Base-by-base conservation (phyloP, 371 early-diverging fungal species). In the Saksenaea vasiformis region DNA sequence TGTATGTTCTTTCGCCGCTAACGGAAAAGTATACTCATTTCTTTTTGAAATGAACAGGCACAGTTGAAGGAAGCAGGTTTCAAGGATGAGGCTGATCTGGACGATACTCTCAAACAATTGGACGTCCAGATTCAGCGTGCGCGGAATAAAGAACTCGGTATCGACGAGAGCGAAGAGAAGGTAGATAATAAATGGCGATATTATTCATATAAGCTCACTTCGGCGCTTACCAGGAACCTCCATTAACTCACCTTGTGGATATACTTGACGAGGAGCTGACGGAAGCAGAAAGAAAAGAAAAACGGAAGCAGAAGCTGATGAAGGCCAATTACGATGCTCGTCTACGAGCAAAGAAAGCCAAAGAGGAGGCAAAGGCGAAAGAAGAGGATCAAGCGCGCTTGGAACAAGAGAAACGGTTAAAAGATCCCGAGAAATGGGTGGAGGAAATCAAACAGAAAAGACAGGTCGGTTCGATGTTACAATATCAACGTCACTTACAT, bases 291-390 rank as follows among this genome's bases (percentile, higher is more conserved):
- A 85, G 74, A 47, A 91, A 91, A 64, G 94, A 95, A 60, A 95
- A 96, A 69, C 85, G 88, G 67, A 93, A 91, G 61, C 95, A 95
- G 68, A 79, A 85, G 24, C 65, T 94, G 13, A 78, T 95, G 64
- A 94, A 94, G 67, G 94, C 91, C 7, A 86, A 88, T 17, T 86
- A 88, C 58, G 96, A 94, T 54, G 93, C 93, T 0, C 84, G 95
- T 51, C 87, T 89, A 71, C 79, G 92, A 11, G 87, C 87, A n/a
- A 84, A 88, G 41, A 77, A 75, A 24, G 94, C 91, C 26, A 93
- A 92, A 69, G 92, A 93, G 59, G 91, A 91, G 60, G 93, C 93
- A 39, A 69, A 78, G 28, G 74, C 72, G 15, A 70, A 71, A 43
- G 84, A 88, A 74, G 90, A 84, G 38, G 93, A 93, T 66, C 60